These are phyloP conservation scores for Gracilaria gracilis DNA, from an alignment of 23 red algal genomes.

Conservation along the genomic window DNA sequence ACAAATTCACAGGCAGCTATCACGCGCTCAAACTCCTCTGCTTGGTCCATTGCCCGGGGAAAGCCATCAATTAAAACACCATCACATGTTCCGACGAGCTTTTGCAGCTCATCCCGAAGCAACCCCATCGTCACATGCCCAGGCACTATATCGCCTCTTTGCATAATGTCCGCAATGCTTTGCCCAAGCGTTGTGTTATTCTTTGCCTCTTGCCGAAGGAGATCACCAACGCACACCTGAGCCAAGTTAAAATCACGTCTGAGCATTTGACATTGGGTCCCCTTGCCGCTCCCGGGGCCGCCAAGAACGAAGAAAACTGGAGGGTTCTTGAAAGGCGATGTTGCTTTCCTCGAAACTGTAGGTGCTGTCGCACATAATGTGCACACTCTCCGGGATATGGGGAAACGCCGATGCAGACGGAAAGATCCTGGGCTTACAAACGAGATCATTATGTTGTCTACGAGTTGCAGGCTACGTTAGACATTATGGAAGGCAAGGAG, in stretches of 20 bases:
- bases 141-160: constrained; percentile 91
- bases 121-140: constrained; percentile 84
- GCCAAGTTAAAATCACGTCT: constrained; percentile 76
- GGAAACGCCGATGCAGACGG: constrained; percentile 8
- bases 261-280: constrained; percentile 83
- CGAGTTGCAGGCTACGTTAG: neutral
- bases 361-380: neutral
- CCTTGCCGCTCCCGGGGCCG: constrained; percentile 92
- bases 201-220: constrained; percentile 76
- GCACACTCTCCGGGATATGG: neutral
- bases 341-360: neutral
- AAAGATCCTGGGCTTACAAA: neutral
- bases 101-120: constrained; percentile 61
- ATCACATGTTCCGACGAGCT: constrained; percentile 20
- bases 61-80: constrained; percentile 95
- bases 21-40: constrained; percentile 80
- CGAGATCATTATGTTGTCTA: neutral
- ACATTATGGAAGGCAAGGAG: neutral
- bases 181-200: constrained; percentile 42
- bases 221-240: constrained; percentile 84
- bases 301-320: constrained; percentile 89
- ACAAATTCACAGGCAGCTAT: constrained; percentile 68
- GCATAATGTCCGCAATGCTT: constrained; percentile 74
- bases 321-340: neutral
- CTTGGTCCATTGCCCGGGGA: constrained; percentile 92